A percentile compares a stretch with the other conserved stretches of the same genome.
phyloP scores from a whole-genome alignment of 768 basidiomycete genomes.

The Xerocomellus amylosporus region DNA sequence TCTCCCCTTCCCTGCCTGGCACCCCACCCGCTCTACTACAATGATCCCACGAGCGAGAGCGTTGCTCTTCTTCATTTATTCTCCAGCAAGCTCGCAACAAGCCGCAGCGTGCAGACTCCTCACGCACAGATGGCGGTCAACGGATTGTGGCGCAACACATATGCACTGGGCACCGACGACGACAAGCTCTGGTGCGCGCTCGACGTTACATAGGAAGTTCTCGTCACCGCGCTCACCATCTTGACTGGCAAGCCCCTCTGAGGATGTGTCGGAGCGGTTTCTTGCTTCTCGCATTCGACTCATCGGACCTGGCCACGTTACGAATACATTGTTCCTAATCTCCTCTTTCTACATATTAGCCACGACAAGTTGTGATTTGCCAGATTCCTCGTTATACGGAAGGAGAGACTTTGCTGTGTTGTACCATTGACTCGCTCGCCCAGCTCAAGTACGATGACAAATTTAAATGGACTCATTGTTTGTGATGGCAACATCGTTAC shows the following conservation, averaged over 20 bases:
- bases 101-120: slow-evolving; percentile 31
- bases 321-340: too few species aligned
- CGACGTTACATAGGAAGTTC: slow-evolving; percentile 48
- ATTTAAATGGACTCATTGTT: slow-evolving; percentile 51
- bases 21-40: slow-evolving; percentile 23
- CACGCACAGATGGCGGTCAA: slow-evolving; percentile 36
- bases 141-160: too few species aligned
- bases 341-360: slow-evolving; percentile 29
- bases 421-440: too few species aligned
- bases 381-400: slow-evolving; percentile 99
- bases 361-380: slow-evolving; percentile 98
- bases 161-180: slow-evolving; percentile 51
- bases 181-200: slow-evolving; percentile 44
- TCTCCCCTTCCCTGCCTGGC: slow-evolving; percentile 54
- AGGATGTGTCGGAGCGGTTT: too few species aligned
- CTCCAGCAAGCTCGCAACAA: slow-evolving; percentile 15
- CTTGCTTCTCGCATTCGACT: too few species aligned
- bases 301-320: too few species aligned
- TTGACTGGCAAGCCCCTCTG: slow-evolving; percentile 19
- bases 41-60: slow-evolving; percentile 20
- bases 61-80: too few species aligned
- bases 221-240: slow-evolving; percentile 40
- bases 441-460: too few species aligned
- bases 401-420: slow-evolving; percentile 62
- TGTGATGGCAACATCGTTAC: slow-evolving; percentile 92